Base-by-base conservation (phyloP, 2,329 filamentous ascomycete species). In the Colletotrichum shisoi region DNA sequence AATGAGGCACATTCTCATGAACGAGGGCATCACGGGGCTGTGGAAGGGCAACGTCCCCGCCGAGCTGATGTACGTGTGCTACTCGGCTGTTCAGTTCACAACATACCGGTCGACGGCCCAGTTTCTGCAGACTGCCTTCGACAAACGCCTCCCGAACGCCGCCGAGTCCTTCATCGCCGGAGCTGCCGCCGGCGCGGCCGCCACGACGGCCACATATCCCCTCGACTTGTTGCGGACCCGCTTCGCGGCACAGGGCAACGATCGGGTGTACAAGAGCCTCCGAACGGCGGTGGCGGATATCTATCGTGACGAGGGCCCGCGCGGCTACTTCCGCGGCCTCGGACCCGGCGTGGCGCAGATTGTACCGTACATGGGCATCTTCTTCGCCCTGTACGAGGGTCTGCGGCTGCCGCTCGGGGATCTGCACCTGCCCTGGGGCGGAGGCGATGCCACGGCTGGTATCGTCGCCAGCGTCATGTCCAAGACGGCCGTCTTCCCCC, bases 21-120 rank as follows among this genome's bases (percentile, higher is more conserved):
- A 93, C 74, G 95, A 99, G 77, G 95, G 95, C 48, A 76, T 98
- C 71, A 90, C 90, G 60, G 91, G 88, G 37, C 85, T 99, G 71
- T 99, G 95, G 95, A 98, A 98, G 83, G 95, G 95, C 76, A 99
- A 99, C 76, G 88, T 99, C 67, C 94, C 95, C 45, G 95, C 95
- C 58, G 95, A 98, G 83, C 81, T 95, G 70, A 89, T 99, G 81
- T 99, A 99, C 81, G 85, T 99, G 71, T 90, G 89, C 77, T 99
- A 98, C 80, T 90, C 92, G 70, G 91, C 91, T 70, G 83, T 92
- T 40, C 95, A 99, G 79, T 99, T 99, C 83, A 90, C 91, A 37
- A 84, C 91, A 34, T 99, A 99, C 81, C 90, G 93, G 64, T 88
- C 87, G 58, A 85, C 87, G 27, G 91, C 91, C 1, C 80, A 92